Evolutionary conservation across 108 stramenopile genomes (phyloP).

Genomic region (Chaetoceros tenuissimus): DNA sequence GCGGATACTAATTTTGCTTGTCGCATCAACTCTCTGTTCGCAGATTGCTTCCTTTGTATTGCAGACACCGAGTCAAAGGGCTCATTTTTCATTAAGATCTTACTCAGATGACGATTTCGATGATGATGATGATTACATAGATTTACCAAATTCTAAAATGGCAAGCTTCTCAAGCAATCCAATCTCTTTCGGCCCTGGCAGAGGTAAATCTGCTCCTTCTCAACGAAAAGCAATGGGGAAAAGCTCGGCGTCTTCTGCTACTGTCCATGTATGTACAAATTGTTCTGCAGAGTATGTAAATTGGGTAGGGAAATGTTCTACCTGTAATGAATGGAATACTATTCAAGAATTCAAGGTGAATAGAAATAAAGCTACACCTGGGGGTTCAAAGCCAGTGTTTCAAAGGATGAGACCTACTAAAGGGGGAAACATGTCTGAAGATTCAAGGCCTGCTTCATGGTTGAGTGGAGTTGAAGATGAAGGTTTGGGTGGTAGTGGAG

Average conservation of each 20-base stretch:
- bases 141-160: background rate
- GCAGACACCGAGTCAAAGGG: too few species aligned
- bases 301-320: conserved; percentile 87
- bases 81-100: conserved; percentile 1
- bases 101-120: background rate
- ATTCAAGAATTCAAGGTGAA: conserved; percentile 58
- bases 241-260: conserved; percentile 26
- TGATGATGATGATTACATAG: conserved; percentile 1
- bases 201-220: conserved; percentile 34
- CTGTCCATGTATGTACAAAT: conserved; percentile 59
- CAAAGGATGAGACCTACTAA: background rate
- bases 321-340: conserved; percentile 90
- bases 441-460: conserved; percentile 33
- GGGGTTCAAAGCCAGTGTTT: conserved; percentile 5
- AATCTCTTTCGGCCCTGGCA: conserved; percentile 19
- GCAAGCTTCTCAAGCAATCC: background rate
- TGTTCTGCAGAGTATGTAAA: conserved; percentile 86
- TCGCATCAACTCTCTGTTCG: too few species aligned
- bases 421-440: conserved; percentile 6
- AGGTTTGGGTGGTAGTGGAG: conserved; percentile 16
- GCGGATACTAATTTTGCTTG: too few species aligned
- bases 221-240: conserved; percentile 46
- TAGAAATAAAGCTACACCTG: conserved; percentile 12
- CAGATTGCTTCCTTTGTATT: too few species aligned
- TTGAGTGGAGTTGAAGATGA: conserved; percentile 45